Conservation (phyloP, 768 basidiomycete species). For the Rhodotorula paludigena region DNA sequence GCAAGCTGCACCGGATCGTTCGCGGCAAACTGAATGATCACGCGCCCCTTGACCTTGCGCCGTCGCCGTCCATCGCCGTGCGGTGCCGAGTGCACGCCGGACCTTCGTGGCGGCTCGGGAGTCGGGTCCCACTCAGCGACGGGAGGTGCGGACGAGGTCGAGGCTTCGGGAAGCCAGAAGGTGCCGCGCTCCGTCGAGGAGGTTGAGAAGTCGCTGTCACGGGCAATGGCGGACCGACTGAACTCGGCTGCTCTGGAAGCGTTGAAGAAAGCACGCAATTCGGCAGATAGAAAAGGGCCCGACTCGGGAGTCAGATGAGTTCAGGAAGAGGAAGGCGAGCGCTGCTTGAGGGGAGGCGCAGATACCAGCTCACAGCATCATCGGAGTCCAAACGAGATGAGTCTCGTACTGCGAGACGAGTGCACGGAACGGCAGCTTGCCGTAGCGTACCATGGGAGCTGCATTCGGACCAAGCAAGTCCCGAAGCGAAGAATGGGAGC, state of each 20-base stretch:
- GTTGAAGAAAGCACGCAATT: too few species aligned
- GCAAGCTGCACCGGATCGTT: conserved; percentile 50
- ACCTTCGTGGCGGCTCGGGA: conserved; percentile 10
- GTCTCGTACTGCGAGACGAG: conserved; percentile 51
- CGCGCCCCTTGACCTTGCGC: conserved; percentile 46
- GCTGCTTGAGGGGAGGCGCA: too few species aligned
- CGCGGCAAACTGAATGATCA: conserved; percentile 54
- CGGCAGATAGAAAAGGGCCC: too few species aligned
- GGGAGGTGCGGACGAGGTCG: conserved; percentile 1
- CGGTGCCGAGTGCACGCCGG: neutral
- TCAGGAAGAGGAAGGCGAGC: neutral
- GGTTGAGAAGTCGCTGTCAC: conserved; percentile 52
- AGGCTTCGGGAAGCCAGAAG: conserved; percentile 46
- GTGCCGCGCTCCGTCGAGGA: conserved; percentile 49
- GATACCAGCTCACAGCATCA: conserved; percentile 49
- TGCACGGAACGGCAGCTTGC: conserved; percentile 50
- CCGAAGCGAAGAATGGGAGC: too few species aligned
- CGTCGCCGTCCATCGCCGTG: conserved; percentile 15
- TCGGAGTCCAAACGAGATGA: conserved; percentile 53
- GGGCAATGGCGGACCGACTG: conserved; percentile 50
- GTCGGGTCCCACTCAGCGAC: conserved; percentile 12
- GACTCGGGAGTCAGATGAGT: neutral
- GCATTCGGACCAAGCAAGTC: neutral
- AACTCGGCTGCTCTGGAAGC: conserved; percentile 48
- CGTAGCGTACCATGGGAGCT: conserved; percentile 37